These are phyloP conservation scores for Phytophthora macrochlamydospora DNA, from an alignment of 352 stramenopile species.

Conservation along the genomic window DNA sequence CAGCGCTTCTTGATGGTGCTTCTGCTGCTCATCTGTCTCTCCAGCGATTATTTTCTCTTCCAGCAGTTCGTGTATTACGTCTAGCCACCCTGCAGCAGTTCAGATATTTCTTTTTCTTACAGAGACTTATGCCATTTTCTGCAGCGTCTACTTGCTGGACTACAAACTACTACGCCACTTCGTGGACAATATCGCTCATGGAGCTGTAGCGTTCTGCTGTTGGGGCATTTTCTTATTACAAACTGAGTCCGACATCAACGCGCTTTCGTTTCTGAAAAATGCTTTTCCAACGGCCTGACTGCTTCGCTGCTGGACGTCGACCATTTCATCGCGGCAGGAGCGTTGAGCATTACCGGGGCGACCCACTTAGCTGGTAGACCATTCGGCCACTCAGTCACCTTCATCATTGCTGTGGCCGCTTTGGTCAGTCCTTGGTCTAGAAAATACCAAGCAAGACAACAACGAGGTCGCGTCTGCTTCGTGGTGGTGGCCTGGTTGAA, in stretches of 20 bases:
- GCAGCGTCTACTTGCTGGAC: conserved; percentile 35
- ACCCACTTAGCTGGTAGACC: conserved; percentile 63
- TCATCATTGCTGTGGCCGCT: conserved; percentile 55
- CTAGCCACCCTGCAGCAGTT: background rate
- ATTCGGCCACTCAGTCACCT: conserved; percentile 72
- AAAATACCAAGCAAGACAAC: conserved; percentile 15
- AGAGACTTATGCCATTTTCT: background rate
- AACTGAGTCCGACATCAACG: conserved; percentile 13
- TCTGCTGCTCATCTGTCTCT: conserved; percentile 51
- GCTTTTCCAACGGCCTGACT: conserved; percentile 44
- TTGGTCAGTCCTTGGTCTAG: conserved; percentile 44
- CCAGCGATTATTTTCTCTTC: conserved; percentile 62
- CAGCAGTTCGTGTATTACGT: conserved; percentile 45
- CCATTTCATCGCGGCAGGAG: conserved; percentile 74
- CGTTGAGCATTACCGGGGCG: conserved; percentile 55
- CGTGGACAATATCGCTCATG: conserved; percentile 67
- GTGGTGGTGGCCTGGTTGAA: conserved; percentile 60
- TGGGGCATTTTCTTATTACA: conserved; percentile 71
- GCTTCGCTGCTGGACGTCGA: conserved; percentile 67
- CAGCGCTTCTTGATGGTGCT: conserved; percentile 51
- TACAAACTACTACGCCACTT: conserved; percentile 58
- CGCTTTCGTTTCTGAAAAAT: conserved; percentile 37
- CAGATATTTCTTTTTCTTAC: background rate
- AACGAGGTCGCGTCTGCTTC: conserved; percentile 52
- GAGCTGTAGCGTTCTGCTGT: conserved; percentile 54